Percentiles rank a stretch among this genome's conserved stretches.
Conservation (phyloP, 352 stramenopile genomes). For the Globisporangium nodosum region DNA sequence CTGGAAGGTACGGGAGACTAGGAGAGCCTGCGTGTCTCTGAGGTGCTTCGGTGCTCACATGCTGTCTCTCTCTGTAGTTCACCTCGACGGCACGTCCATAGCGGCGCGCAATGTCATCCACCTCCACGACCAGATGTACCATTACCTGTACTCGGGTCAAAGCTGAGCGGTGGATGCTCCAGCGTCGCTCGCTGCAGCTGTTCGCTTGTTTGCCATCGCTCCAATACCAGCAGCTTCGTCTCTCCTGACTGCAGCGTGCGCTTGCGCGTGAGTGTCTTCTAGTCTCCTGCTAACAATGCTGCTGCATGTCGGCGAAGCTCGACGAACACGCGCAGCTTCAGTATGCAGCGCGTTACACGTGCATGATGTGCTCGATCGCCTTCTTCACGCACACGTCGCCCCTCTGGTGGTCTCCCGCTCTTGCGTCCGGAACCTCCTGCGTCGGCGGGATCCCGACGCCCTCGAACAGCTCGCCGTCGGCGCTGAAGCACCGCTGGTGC, state of each 20-base stretch:
- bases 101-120: slow-evolving; percentile 79
- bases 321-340: too few relatives aligned
- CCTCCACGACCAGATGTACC: slow-evolving; percentile 95
- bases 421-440: slow-evolving; percentile 23
- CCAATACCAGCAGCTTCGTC: neutral
- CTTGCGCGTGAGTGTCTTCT: neutral
- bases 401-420: slow-evolving; percentile 8
- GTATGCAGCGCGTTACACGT: slow-evolving; percentile 16
- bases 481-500: slow-evolving; percentile 64
- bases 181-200: neutral
- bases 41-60: neutral
- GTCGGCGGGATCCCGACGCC: slow-evolving; percentile 54
- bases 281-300: neutral
- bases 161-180: slow-evolving; percentile 5
- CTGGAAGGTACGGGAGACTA: slow-evolving; percentile 56
- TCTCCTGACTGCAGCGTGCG: neutral
- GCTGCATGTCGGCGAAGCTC: too few relatives aligned
- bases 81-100: slow-evolving; percentile 86
- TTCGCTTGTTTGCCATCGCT: neutral
- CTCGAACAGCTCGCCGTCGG: slow-evolving; percentile 53
- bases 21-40: neutral
- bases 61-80: slow-evolving; percentile 30
- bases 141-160: slow-evolving; percentile 74
- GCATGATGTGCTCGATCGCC: slow-evolving; percentile 70
- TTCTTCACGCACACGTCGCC: slow-evolving; percentile 65